These are phyloP conservation scores for Westerdykella sp. DNA, from an alignment of 2,329 filamentous ascomycete species.

Conservation along the genomic window DNA sequence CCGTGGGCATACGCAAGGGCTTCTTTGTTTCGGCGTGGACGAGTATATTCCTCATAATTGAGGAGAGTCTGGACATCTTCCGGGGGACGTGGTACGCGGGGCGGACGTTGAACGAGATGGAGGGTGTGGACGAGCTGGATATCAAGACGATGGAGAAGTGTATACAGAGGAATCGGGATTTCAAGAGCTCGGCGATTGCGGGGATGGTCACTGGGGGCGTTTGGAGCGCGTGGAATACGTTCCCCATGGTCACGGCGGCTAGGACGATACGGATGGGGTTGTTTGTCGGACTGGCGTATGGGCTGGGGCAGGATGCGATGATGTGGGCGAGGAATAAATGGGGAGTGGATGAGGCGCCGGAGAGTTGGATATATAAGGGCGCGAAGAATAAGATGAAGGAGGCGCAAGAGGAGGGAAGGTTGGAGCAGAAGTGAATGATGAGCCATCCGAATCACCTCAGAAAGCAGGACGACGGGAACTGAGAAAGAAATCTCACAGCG, in stretches of 20 bases:
- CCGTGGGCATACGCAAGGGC: slow-evolving; percentile 73
- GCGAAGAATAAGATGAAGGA: slow-evolving; percentile 33
- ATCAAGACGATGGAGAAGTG: slow-evolving; percentile 21
- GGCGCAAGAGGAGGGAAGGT: slow-evolving; percentile 24
- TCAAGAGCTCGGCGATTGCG: slow-evolving; percentile 73
- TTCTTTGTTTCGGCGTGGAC: slow-evolving; percentile 65
- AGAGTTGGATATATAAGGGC: slow-evolving; percentile 40
- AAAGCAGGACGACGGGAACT: too few relatives aligned
- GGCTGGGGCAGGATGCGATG: slow-evolving; percentile 70
- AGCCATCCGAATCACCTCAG: too few relatives aligned
- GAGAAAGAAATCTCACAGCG: too few relatives aligned
- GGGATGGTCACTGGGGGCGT: slow-evolving; percentile 77
- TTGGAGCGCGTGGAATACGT: slow-evolving; percentile 79
- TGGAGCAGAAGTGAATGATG: slow-evolving; percentile 16
- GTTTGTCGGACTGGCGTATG: slow-evolving; percentile 71
- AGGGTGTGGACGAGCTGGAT: slow-evolving; percentile 32
- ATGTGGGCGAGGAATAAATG: slow-evolving; percentile 63
- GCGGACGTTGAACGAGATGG: slow-evolving; percentile 33
- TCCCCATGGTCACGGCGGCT: slow-evolving; percentile 59
- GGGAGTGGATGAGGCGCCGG: slow-evolving; percentile 50
- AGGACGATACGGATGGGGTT: slow-evolving; percentile 72
- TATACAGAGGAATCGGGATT: slow-evolving; percentile 51
- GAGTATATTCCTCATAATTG: slow-evolving; percentile 69
- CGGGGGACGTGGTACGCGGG: slow-evolving; percentile 42
- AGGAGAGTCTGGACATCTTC: slow-evolving; percentile 76